Conservation (phyloP, 768 basidiomycete genomes). For the Coprinopsis sp. region DNA sequence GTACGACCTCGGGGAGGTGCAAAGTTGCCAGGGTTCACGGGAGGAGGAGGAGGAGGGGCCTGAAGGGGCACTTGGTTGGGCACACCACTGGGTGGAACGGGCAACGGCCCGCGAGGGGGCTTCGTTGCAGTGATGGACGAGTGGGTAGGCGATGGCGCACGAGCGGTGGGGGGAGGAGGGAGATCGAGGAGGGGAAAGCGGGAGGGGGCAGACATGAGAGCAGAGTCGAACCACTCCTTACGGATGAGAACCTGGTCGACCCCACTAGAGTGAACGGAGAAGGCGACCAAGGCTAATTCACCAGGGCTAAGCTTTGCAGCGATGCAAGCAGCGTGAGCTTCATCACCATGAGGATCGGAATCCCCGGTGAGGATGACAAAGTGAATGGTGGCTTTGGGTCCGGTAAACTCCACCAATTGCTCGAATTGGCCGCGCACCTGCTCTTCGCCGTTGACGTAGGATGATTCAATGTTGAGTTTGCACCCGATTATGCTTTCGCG, state of each 20-base stretch:
- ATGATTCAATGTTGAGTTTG: conserved; percentile 65
- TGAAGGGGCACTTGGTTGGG: conserved; percentile 23
- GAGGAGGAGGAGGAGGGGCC: conserved; percentile 13
- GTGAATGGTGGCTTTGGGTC: conserved; percentile 82
- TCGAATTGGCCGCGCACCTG: conserved; percentile 64
- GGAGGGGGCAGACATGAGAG: conserved; percentile 46
- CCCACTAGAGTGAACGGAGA: conserved; percentile 85
- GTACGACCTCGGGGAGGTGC: conserved; percentile 51
- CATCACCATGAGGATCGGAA: conserved; percentile 76
- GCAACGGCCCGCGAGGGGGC: conserved; percentile 17
- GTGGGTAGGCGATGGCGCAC: conserved; percentile 21
- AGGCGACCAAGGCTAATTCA: conserved; percentile 77
- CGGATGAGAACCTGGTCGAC: conserved; percentile 86
- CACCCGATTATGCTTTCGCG: conserved; percentile 81
- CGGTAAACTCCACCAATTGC: conserved; percentile 77
- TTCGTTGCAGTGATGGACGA: conserved; percentile 12
- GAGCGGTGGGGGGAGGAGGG: conserved; percentile 17
- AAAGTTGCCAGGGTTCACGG: conserved; percentile 14
- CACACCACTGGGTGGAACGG: conserved; percentile 19
- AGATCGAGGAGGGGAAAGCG: conserved; percentile 55
- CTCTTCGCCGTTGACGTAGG: conserved; percentile 57
- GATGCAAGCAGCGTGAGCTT: conserved; percentile 78
- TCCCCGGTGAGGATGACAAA: conserved; percentile 86
- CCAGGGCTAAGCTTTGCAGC: conserved; percentile 75
- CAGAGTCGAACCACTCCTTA: conserved; percentile 81